Evolutionary conservation across 495 filamentous ascomycete genomes (phyloP).

Genomic region (Penicillium lividum): DNA sequence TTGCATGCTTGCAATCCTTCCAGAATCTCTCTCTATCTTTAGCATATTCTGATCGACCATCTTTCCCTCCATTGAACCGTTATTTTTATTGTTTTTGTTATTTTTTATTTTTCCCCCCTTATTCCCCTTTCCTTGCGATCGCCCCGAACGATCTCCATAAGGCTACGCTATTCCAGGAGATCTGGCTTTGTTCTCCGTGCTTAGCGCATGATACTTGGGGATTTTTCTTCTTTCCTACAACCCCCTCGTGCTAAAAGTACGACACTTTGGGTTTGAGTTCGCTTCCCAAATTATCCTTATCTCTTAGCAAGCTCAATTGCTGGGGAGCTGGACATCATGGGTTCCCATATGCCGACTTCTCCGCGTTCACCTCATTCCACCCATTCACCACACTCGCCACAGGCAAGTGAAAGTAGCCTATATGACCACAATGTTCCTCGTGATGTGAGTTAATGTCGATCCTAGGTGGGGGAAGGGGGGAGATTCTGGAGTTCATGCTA

Average conservation of each 20-base stretch:
- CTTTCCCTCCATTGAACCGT: background rate
- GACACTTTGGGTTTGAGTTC: background rate
- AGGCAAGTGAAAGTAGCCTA: constrained; percentile 24
- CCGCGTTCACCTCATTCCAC: constrained; percentile 25
- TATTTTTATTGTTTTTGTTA: background rate
- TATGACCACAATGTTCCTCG: constrained; percentile 15
- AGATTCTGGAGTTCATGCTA: constrained; percentile 5
- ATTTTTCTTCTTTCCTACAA: background rate
- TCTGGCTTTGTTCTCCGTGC: constrained; percentile 16
- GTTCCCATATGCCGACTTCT: constrained; percentile 22
- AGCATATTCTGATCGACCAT: background rate
- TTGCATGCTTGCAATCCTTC: constrained; percentile 10
- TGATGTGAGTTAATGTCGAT: constrained; percentile 1
- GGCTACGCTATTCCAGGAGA: constrained; percentile 10
- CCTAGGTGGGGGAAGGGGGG: no score
- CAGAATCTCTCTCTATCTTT: background rate
- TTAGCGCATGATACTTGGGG: background rate
- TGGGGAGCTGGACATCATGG: constrained; percentile 25
- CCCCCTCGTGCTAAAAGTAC: constrained; percentile 3
- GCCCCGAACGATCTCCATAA: constrained; percentile 3
- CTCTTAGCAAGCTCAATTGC: background rate
- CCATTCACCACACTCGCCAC: constrained; percentile 24
- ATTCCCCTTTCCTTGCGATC: background rate
- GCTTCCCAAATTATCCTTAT: background rate
- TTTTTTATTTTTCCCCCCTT: background rate